Conservation (phyloP, 768 basidiomycete genomes). For the Boletus huronensis region DNA sequence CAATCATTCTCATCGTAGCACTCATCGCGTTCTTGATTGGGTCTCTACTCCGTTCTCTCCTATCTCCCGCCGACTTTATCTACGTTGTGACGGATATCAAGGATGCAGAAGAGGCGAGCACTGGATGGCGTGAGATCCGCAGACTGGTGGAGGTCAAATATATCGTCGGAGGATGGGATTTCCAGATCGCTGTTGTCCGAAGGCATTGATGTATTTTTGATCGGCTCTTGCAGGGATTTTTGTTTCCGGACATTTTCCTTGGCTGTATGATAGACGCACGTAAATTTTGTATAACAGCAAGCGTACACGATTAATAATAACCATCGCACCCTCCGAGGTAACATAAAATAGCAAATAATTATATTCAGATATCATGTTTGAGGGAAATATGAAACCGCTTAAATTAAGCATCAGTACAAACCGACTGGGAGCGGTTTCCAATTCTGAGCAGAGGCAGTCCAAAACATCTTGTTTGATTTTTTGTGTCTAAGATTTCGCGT, state of each 20-base stretch:
- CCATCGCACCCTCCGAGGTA: too few relatives aligned
- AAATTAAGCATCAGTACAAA: too few relatives aligned
- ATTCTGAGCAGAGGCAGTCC: too few relatives aligned
- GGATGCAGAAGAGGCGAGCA: conserved; percentile 48
- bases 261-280: conserved; percentile 8
- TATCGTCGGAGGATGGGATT: conserved; percentile 80
- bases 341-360: too few relatives aligned
- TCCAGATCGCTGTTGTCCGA: conserved; percentile 81
- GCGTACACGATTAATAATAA: not conserved
- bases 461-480: too few relatives aligned
- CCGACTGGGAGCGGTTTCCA: too few relatives aligned
- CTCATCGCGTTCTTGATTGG: conserved; percentile 91
- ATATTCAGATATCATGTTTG: too few relatives aligned
- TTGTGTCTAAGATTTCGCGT: too few relatives aligned
- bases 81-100: conserved; percentile 62
- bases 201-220: conserved; percentile 45
- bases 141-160: conserved; percentile 81
- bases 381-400: too few relatives aligned
- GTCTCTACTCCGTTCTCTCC: conserved; percentile 80
- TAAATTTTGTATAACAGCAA: conserved; percentile 10
- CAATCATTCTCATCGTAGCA: conserved; percentile 69
- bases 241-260: not conserved
- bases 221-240: not conserved
- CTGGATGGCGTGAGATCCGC: conserved; percentile 82
- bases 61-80: conserved; percentile 90